A percentile compares a stretch with the other conserved stretches of the same genome.
These are phyloP conservation scores for Withania somnifera DNA, from an alignment of 305 asterid species.

Conservation along the genomic window DNA sequence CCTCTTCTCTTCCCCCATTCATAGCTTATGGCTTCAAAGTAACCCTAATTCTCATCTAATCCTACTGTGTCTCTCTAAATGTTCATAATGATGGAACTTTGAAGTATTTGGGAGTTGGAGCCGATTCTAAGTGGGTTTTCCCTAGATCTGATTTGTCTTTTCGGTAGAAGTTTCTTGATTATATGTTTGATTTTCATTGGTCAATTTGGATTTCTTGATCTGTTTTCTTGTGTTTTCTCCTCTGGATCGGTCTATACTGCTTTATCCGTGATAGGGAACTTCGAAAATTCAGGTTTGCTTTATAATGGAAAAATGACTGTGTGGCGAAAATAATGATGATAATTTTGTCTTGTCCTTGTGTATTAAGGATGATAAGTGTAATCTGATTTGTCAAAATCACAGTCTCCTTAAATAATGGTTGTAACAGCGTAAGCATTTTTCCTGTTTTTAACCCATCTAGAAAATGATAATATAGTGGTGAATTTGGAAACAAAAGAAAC, in stretches of 20 bases:
- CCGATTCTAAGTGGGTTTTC: background rate
- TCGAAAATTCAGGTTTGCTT: background rate
- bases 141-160: conserved; percentile 4
- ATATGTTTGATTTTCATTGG: background rate
- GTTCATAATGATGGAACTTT: background rate
- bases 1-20: background rate
- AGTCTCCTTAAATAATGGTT: background rate
- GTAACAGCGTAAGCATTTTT: background rate
- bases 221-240: background rate
- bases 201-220: background rate
- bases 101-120: background rate
- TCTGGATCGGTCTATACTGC: background rate
- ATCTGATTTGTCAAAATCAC: background rate
- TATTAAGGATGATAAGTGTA: background rate
- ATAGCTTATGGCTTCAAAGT: background rate
- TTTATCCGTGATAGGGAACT: background rate
- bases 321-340: background rate
- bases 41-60: background rate
- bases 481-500: background rate
- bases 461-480: background rate
- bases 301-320: background rate
- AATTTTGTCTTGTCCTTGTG: background rate
- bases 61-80: background rate
- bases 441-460: background rate
- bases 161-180: background rate